Base-by-base conservation (phyloP, 768 basidiomycete species). In the Termitomyces sp. region DNA sequence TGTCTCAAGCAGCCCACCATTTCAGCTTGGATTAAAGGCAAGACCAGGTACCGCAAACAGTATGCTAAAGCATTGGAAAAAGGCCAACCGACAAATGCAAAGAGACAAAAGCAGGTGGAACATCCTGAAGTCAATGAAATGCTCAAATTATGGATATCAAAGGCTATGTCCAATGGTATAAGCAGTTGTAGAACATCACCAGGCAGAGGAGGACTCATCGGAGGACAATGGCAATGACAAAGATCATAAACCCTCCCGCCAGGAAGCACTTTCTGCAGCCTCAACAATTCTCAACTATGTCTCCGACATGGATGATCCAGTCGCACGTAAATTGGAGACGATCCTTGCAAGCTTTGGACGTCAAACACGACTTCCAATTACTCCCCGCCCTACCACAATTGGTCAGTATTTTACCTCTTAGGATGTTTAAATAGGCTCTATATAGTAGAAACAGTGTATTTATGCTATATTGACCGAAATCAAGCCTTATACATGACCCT, bases 131-230 rank as follows among this genome's bases (percentile, higher is more conserved):
- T 58, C 20, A 53, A 52, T 10, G 47, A 61, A 44, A 61, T 61
- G 60, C 37, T 61, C 7, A 31, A 61, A 14, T 18, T 61, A 1
- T 61, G 60, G 60, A 46, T 61, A 24, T 5, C 37, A 26, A 53
- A 52, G 41, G 75, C 71, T 16, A 69, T 71, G 68, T 34, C 34
- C 1, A 65, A 73, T 55, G 54, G 54, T 2, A 49, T 78, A n/a
- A n/a, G n/a, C n/a, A n/a, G n/a, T n/a, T n/a, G n/a, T n/a, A n/a
- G n/a, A n/a, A n/a, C n/a, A n/a, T n/a, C n/a, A n/a, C n/a, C n/a
- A n/a, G n/a, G n/a, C n/a, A n/a, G n/a, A n/a, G n/a, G n/a, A n/a
- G n/a, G n/a, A n/a, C n/a, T n/a, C n/a, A n/a, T n/a, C n/a, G n/a
- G n/a, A n/a, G n/a, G n/a, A n/a, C n/a, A n/a, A n/a, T n/a, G n/a